Percentiles rank a stretch among this genome's conserved stretches.
These are phyloP conservation scores for Naganishia sp. DNA, from an alignment of 1,284 basidiomycete species.

Conservation along the genomic window DNA sequence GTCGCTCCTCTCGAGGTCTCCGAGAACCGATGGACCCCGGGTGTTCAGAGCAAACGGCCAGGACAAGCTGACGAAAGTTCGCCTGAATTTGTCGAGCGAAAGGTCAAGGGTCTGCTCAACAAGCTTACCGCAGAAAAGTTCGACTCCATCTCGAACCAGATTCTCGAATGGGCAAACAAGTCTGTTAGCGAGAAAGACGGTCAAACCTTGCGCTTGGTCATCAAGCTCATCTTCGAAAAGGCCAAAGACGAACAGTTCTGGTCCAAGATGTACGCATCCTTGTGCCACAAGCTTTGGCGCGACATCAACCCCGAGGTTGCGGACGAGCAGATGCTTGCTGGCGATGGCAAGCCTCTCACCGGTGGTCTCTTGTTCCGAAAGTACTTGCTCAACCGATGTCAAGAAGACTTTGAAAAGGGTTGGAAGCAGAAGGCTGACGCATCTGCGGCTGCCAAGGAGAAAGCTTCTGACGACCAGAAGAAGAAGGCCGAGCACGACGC, in stretches of 20 bases:
- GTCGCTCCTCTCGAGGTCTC: slow-evolving; percentile 74
- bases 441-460: slow-evolving; percentile 58
- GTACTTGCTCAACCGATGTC: slow-evolving; percentile 88
- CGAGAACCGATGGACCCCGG: slow-evolving; percentile 77
- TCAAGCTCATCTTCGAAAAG: slow-evolving; percentile 94
- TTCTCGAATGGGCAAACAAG: slow-evolving; percentile 92
- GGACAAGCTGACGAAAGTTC: slow-evolving; percentile 63
- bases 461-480: slow-evolving; percentile 61
- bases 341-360: slow-evolving; percentile 76
- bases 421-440: slow-evolving; percentile 62
- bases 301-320: slow-evolving; percentile 79
- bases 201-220: slow-evolving; percentile 90
- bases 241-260: slow-evolving; percentile 92
- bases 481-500: slow-evolving; percentile 57
- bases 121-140: slow-evolving; percentile 97
- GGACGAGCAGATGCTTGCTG: slow-evolving; percentile 76
- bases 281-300: slow-evolving; percentile 93
- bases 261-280: slow-evolving; percentile 94
- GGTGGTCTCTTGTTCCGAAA: slow-evolving; percentile 86
- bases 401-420: slow-evolving; percentile 90
- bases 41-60: slow-evolving; percentile 52
- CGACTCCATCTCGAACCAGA: slow-evolving; percentile 89
- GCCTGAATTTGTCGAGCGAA: slow-evolving; percentile 82
- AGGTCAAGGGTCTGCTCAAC: slow-evolving; percentile 91
- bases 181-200: slow-evolving; percentile 90